A percentile compares a stretch with the other conserved stretches of the same genome.
Conservation (phyloP, 192 early-diverging fungal species). For the Coemansia sp. region DNA sequence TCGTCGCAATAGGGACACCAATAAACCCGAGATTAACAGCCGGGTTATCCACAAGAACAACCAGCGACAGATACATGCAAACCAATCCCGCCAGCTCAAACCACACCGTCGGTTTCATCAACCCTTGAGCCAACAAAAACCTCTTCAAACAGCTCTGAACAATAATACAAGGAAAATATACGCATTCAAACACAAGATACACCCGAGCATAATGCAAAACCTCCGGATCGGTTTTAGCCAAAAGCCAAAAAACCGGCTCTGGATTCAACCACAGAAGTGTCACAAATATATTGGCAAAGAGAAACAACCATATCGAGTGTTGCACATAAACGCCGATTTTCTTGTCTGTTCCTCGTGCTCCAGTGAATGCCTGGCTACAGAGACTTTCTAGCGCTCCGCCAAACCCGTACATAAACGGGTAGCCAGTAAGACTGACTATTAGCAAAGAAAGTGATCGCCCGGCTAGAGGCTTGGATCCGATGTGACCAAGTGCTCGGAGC, state of each 20-base stretch:
- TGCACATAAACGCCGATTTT: slow-evolving; percentile 73
- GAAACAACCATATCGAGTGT: slow-evolving; percentile 76
- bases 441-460: slow-evolving; percentile 69
- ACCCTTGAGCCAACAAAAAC: slow-evolving; percentile 86
- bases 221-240: slow-evolving; percentile 72
- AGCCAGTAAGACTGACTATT: slow-evolving; percentile 74
- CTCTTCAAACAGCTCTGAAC: slow-evolving; percentile 81
- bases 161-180: slow-evolving; percentile 76
- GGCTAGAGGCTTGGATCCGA: slow-evolving; percentile 62
- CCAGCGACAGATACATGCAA: slow-evolving; percentile 74
- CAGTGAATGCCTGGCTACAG: slow-evolving; percentile 73
- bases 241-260: slow-evolving; percentile 59
- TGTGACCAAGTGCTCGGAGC: slow-evolving; percentile 65
- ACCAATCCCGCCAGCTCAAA: slow-evolving; percentile 71
- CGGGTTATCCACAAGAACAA: slow-evolving; percentile 65
- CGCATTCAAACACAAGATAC: slow-evolving; percentile 66
- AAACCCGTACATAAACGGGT: slow-evolving; percentile 70
- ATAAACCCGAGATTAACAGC: slow-evolving; percentile 59
- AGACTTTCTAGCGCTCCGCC: slow-evolving; percentile 76
- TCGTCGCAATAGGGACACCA: slow-evolving; percentile 71
- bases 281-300: slow-evolving; percentile 32
- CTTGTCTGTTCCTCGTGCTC: slow-evolving; percentile 49
- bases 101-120: slow-evolving; percentile 81
- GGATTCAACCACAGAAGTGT: slow-evolving; percentile 44
- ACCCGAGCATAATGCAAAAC: slow-evolving; percentile 65